These are phyloP conservation scores for Actinomortierella wolfii DNA, from an alignment of 371 early-diverging fungal genomes.

Conservation along the genomic window DNA sequence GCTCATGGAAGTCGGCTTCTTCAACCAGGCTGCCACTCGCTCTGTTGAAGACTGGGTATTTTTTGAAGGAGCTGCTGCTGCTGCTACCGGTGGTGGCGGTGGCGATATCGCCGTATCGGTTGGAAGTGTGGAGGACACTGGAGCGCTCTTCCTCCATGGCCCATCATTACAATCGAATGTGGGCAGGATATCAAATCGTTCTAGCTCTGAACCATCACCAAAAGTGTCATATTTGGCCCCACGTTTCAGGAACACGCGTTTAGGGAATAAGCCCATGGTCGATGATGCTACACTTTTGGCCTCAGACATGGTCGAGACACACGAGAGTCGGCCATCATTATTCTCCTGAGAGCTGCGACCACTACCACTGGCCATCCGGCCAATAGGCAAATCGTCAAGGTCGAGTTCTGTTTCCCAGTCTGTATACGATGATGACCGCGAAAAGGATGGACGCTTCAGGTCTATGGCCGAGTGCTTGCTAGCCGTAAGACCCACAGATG, in stretches of 20 bases:
- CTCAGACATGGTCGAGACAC: no score
- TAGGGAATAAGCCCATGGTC: slow-evolving; percentile 1
- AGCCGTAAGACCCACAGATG: no score
- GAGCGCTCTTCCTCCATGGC: no score
- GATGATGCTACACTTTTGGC: no score
- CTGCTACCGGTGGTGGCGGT: neutral
- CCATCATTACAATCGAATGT: slow-evolving; percentile 6
- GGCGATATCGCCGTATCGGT: no score
- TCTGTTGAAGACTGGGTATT: slow-evolving; percentile 16
- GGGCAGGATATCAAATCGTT: slow-evolving; percentile 32
- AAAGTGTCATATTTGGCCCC: slow-evolving; percentile 26
- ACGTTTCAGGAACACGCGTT: slow-evolving; percentile 23
- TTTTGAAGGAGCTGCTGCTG: slow-evolving; percentile 4
- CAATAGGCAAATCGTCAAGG: no score
- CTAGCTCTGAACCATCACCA: slow-evolving; percentile 40
- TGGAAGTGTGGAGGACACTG: no score
- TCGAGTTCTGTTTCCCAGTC: slow-evolving; percentile 10
- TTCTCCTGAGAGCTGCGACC: no score
- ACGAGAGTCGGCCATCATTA: no score
- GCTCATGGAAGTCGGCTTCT: slow-evolving; percentile 31
- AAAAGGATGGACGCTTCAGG: slow-evolving; percentile 7
- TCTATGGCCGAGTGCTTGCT: no score
- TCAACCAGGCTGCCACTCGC: slow-evolving; percentile 30
- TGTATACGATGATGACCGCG: slow-evolving; percentile 28
- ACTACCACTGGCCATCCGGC: no score